Base-by-base conservation (phyloP, 2,329 filamentous ascomycete species). In the Fusarium avenaceum region DNA sequence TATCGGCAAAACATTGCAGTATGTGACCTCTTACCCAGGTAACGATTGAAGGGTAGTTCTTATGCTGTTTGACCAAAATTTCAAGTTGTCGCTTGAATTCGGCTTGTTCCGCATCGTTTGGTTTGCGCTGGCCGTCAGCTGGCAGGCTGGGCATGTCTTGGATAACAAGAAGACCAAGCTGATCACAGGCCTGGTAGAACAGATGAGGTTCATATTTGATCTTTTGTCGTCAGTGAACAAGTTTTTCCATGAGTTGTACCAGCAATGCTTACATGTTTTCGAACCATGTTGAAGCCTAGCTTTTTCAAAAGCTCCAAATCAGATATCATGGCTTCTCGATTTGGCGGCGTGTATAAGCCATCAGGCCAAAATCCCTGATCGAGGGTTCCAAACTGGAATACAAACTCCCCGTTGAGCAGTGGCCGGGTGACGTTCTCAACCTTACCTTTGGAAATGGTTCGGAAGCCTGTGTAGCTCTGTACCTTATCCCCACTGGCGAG, bases 291-390 rank as follows among this genome's bases (percentile, higher is more conserved):
- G 76, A 90, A 89, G 0, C 90, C 90, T 2, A 92, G 80, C 2
- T 80, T 78, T 78, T 92, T 92, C 57, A 92, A 76, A 6, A 87
- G 77, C 60, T 90, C 73, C 14, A 93, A 72, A 69, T 92, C 90
- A 55, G 84, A 91, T 0, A 87, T 79, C 88, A 92, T 90, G 0
- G 90, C 90, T 65, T 92, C 89, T 4, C 82, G 80, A 10, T 83
- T 91, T 0, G 90, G 90, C 0, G 90, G 85, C 0, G 85, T 85
- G 72, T 92, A 86, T 5, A 92, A 79, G 0, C 90, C 90, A 71
- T 92, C 90, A 0, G 89, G 90, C 90, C 89, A 92, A 75, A 83
- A 91, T 0, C 90, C 90, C 70, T 92, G 90, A 58, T 92, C 90
- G 0, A 92, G 81, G 0, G 89, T 90, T 4, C 89, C 89, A 51